Conservation (phyloP, 2,329 filamentous ascomycete species). For the Emmonsiellopsis sp. region DNA sequence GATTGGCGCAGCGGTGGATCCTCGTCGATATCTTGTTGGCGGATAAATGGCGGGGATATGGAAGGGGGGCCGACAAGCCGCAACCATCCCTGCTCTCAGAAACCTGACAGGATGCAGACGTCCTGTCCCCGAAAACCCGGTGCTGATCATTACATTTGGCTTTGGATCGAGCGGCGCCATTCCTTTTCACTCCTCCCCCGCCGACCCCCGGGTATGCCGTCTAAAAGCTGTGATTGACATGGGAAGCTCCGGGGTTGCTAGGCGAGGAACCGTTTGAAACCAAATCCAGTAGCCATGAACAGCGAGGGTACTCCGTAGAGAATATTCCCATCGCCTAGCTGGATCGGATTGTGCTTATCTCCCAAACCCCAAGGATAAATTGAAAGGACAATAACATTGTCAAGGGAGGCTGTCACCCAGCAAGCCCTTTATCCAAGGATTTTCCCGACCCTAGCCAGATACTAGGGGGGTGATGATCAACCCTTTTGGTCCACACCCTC, state of each 20-base stretch:
- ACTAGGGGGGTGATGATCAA: no score
- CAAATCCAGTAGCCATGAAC: background rate
- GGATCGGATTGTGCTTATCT: background rate
- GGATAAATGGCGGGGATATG: constrained; percentile 1
- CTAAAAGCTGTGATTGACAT: background rate
- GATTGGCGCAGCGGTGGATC: background rate
- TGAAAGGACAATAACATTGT: no score
- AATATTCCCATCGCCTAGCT: background rate
- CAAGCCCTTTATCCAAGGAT: no score
- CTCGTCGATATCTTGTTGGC: background rate
- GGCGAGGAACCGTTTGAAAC: background rate
- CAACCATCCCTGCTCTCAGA: background rate
- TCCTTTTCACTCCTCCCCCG: background rate
- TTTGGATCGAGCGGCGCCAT: background rate
- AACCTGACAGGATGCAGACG: background rate
- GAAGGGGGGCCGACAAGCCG: constrained; percentile 15
- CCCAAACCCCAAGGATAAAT: background rate
- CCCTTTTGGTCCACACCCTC: background rate
- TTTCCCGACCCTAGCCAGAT: no score
- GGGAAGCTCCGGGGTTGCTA: background rate
- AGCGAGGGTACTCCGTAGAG: background rate
- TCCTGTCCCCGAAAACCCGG: background rate
- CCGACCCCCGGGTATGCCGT: no score
- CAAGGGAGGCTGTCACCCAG: no score
- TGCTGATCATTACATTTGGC: background rate